Percentiles rank a stretch among this genome's conserved stretches.
These are phyloP conservation scores for Neurospora pannonica DNA, from an alignment of 495 filamentous ascomycete species.

Conservation along the genomic window DNA sequence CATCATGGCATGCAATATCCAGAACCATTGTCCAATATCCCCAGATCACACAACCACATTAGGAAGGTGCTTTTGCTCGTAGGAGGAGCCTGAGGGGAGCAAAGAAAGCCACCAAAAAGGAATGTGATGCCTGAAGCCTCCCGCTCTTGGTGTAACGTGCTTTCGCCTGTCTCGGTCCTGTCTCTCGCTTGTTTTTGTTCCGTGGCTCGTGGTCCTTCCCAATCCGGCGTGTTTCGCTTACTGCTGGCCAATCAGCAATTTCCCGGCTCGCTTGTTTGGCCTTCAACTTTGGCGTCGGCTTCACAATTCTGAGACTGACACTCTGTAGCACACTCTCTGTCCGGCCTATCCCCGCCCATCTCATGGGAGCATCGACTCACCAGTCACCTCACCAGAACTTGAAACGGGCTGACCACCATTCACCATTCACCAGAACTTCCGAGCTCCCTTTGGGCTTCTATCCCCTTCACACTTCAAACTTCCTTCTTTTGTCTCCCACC, in stretches of 20 bases:
- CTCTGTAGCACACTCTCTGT: not conserved
- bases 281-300: slow-evolving; percentile 3
- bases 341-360: not conserved
- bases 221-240: slow-evolving; percentile 31
- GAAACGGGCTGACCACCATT: not conserved
- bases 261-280: slow-evolving; percentile 33
- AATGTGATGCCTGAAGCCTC: not conserved
- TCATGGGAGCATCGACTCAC: not conserved
- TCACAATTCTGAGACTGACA: not conserved
- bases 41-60: not conserved
- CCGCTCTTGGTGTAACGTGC: not conserved
- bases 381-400: not conserved
- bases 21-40: not conserved
- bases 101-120: not conserved
- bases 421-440: not conserved
- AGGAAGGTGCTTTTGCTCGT: not conserved
- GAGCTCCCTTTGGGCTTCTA: not conserved
- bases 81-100: not conserved
- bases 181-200: not conserved
- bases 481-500: not conserved
- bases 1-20: not conserved
- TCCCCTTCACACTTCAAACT: not conserved
- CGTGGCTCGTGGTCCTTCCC: not conserved
- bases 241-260: slow-evolving; percentile 34
- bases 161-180: not conserved